Conservation (phyloP, 2,329 filamentous ascomycete genomes). For the Nigrograna mackinnonii region DNA sequence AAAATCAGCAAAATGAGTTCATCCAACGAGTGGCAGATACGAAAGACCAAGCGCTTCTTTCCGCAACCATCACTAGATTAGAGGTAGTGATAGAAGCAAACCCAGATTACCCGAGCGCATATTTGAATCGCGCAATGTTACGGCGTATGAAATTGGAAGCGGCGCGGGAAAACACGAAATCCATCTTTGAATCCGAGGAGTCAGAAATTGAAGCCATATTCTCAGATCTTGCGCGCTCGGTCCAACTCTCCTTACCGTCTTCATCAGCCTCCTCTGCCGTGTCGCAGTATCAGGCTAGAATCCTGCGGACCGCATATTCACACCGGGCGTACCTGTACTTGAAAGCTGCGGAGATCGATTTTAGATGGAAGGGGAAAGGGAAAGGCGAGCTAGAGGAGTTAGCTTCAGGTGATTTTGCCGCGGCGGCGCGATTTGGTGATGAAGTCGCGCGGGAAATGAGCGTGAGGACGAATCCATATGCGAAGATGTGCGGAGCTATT, state of each 20-base stretch:
- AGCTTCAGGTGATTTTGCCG: slow-evolving; percentile 58
- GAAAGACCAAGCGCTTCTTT: slow-evolving; percentile 8
- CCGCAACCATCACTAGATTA: slow-evolving; percentile 42
- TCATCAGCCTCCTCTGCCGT: slow-evolving; percentile 50
- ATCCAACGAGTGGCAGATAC: slow-evolving; percentile 27
- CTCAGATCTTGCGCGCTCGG: slow-evolving; percentile 49
- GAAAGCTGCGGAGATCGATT: slow-evolving; percentile 42
- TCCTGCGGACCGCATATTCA: slow-evolving; percentile 71
- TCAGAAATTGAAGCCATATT: slow-evolving; percentile 25
- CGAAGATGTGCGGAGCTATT: slow-evolving; percentile 65
- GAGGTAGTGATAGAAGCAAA: slow-evolving; percentile 59
- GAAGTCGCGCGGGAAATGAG: slow-evolving; percentile 60
- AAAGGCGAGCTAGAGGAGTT: slow-evolving; percentile 56
- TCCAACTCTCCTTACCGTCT: slow-evolving; percentile 55
- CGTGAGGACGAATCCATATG: slow-evolving; percentile 65
- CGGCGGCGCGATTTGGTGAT: slow-evolving; percentile 60
- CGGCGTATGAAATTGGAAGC: slow-evolving; percentile 58
- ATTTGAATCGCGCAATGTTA: slow-evolving; percentile 76
- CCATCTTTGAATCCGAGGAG: slow-evolving; percentile 18
- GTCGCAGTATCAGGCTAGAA: slow-evolving; percentile 67
- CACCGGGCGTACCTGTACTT: slow-evolving; percentile 61
- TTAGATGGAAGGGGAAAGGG: slow-evolving; percentile 33
- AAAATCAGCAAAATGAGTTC: slow-evolving; percentile 51
- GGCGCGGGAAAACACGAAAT: slow-evolving; percentile 6
- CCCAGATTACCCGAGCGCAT: slow-evolving; percentile 71